Conservation (phyloP, 2,329 filamentous ascomycete genomes). For the Nemania bipapillata region DNA sequence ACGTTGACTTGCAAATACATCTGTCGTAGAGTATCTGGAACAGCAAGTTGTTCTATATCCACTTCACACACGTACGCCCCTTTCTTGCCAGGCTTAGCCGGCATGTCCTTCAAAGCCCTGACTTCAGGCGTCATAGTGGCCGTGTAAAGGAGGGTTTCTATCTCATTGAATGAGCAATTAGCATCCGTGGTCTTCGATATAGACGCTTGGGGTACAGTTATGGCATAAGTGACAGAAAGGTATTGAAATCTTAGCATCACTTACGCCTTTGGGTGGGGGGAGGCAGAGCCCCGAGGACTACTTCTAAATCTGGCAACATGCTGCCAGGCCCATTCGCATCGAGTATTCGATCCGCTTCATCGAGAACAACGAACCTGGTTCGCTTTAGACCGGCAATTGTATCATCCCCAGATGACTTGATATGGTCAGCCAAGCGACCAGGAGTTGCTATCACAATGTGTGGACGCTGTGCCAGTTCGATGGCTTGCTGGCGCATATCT, state of each 20-base stretch:
- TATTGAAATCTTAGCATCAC: constrained; percentile 15
- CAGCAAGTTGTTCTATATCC: constrained; percentile 77
- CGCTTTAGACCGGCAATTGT: constrained; percentile 83
- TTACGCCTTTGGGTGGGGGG: constrained; percentile 74
- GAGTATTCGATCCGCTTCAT: constrained; percentile 93
- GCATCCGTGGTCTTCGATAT: background rate
- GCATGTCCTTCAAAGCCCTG: constrained; percentile 81
- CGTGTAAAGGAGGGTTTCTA: constrained; percentile 89
- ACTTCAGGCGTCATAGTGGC: constrained; percentile 95
- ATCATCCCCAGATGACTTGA: constrained; percentile 88
- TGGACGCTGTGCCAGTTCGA: constrained; percentile 81
- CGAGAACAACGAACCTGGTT: constrained; percentile 86
- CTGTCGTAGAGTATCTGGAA: constrained; percentile 83
- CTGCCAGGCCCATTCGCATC: constrained; percentile 77
- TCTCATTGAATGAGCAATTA: constrained; percentile 10
- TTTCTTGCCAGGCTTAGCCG: constrained; percentile 73
- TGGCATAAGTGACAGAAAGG: background rate
- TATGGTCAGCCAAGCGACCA: constrained; percentile 91
- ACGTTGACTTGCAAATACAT: constrained; percentile 88
- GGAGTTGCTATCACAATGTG: constrained; percentile 96
- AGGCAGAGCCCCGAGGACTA: constrained; percentile 84
- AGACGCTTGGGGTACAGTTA: background rate
- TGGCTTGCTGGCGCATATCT: constrained; percentile 91
- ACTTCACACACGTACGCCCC: constrained; percentile 91
- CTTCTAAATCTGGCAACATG: constrained; percentile 94